Base-by-base conservation (phyloP, 1,139 yeast species). In the Suhomyces kunorum region DNA sequence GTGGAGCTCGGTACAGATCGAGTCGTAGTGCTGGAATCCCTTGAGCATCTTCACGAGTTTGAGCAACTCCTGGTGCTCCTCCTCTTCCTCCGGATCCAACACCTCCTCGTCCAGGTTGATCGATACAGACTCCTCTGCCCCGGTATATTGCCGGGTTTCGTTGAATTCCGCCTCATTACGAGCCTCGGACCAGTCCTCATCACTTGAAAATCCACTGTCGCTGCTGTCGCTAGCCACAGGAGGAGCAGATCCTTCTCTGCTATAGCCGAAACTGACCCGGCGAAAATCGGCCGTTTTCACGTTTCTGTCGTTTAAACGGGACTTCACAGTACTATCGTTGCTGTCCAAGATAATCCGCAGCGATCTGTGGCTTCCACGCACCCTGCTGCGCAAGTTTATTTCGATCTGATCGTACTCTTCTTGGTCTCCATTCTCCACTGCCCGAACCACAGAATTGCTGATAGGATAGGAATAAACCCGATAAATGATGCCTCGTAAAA, bases 381-480 rank as follows among this genome's bases (percentile, higher is more conserved):
- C 18, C 38, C 28, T 43, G 30, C 32, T 43, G 43, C 38, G 50
- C 39, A 49, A 51, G 25, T 56, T 44, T n/a, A 58, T 60, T 9
- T 68, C 50, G 18, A 69, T 44, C 15, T 53, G 54, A 23, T 64
- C 65, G 14, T 66, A 56, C 36, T 64, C 65, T 25, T 55, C 61
- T 28, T 48, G 51, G 38, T 60, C 63, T 22, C 58, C 56, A 36
- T 55, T 55, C 46, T 66, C 74, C 9, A 66, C 64, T 19, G 68
- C 66, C 42, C 62, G 63, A 11, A 62, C 62, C 11, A 68, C 57
- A 25, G 64, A 65, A 45, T 61, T 68, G 45, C 73, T 61, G 2
- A 88, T 66, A 0, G 98, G 97, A 55, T 80, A 87, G 9, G 88
- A 71, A 45, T 86, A 77, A 1, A 89, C 87, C 38, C 98, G 66